Evolutionary conservation across 306 rosid species (phyloP).

Genomic region (Vigna nakashimae): DNA sequence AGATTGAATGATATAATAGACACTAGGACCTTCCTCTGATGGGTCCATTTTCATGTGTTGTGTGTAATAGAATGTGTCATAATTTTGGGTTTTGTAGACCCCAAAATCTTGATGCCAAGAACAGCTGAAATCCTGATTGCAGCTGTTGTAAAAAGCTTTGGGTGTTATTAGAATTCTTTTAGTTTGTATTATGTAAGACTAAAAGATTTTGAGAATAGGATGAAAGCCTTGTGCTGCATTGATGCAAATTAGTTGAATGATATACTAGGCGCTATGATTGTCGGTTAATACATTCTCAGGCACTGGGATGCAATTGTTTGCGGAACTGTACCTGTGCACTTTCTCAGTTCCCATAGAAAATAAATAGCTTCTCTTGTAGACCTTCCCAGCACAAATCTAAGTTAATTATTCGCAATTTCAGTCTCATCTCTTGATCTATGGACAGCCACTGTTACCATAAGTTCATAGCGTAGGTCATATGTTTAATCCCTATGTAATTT

Average conservation of each 20-base stretch:
- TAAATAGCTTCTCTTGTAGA: not conserved
- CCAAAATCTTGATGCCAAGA: not conserved
- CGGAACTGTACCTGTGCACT: not conserved
- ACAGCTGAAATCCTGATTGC: not conserved
- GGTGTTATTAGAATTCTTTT: not conserved
- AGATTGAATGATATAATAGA: not conserved
- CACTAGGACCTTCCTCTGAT: not conserved
- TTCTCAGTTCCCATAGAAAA: not conserved
- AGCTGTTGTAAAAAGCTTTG: not conserved
- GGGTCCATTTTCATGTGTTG: too few relatives aligned
- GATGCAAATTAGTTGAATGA: not conserved
- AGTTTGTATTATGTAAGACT: not conserved
- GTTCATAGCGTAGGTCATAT: not conserved
- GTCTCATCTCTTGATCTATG: not conserved
- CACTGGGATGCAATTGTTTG: not conserved
- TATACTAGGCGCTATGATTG: conserved; percentile 5
- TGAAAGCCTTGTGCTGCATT: not conserved
- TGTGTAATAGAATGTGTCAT: too few relatives aligned
- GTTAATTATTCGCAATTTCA: not conserved
- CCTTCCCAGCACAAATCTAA: not conserved
- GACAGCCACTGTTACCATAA: not conserved
- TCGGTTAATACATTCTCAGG: not conserved
- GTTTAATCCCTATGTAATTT: not conserved
- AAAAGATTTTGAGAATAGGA: not conserved
- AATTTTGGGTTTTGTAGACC: not conserved